phyloP scores from a whole-genome alignment of 306 rosid species.

The Citrullus colocynthis region DNA sequence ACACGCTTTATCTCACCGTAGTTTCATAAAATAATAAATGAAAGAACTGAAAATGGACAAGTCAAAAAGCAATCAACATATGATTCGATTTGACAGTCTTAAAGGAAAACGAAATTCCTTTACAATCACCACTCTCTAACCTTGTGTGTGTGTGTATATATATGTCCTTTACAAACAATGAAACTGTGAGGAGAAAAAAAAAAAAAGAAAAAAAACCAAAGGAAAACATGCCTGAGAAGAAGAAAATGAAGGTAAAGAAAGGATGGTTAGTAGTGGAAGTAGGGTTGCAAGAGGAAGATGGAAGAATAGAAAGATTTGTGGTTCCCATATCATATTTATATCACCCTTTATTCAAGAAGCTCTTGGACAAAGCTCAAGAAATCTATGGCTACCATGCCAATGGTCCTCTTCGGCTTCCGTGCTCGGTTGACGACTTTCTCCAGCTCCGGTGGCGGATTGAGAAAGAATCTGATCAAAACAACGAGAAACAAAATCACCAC shows the following conservation, averaged over 20 bases:
- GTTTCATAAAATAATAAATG: not conserved
- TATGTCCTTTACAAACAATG: not conserved
- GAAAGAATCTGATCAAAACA: not conserved
- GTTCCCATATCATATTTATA: constrained; percentile 55
- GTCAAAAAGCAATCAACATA: not conserved
- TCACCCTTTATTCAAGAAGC: constrained; percentile 50
- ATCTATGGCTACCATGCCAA: constrained; percentile 59
- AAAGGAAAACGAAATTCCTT: constrained; percentile 1
- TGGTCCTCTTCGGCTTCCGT: constrained; percentile 61
- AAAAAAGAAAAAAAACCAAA: not conserved
- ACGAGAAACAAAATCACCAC: not conserved
- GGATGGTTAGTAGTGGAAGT: constrained; percentile 59
- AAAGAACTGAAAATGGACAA: not conserved
- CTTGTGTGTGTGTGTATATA: not conserved
- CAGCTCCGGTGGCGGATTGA: not conserved
- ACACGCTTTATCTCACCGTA: not conserved
- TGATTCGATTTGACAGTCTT: constrained; percentile 1
- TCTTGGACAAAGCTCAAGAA: constrained; percentile 49
- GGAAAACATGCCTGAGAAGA: constrained; percentile 5
- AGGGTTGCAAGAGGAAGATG: constrained; percentile 44
- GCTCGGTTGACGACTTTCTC: constrained; percentile 42
- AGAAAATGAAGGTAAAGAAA: constrained; percentile 70
- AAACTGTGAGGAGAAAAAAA: not conserved
- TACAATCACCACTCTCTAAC: not conserved
- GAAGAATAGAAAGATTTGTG: constrained; percentile 24